These are phyloP conservation scores for Boletellus dicymbophilus DNA, from an alignment of 1,284 basidiomycete genomes.

Conservation along the genomic window DNA sequence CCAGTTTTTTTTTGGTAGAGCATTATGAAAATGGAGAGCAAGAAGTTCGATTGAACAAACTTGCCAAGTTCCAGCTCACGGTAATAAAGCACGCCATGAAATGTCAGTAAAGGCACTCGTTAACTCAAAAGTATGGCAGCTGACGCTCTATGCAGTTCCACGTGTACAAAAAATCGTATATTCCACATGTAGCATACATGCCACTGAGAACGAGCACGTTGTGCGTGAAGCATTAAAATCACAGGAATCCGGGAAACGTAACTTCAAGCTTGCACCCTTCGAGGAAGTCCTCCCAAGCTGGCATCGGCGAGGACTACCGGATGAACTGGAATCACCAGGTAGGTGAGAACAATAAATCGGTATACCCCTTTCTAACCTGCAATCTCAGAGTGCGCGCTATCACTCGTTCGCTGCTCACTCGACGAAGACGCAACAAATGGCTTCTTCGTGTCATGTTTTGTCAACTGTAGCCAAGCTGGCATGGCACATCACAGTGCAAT, in stretches of 20 bases:
- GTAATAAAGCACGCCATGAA: conserved; percentile 97
- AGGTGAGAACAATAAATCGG: conserved; percentile 36
- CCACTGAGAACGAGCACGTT: conserved; percentile 89
- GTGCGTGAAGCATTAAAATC: conserved; percentile 73
- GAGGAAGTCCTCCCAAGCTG: conserved; percentile 74
- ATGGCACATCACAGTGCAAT: conserved; percentile 1
- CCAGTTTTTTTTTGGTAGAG: conserved; percentile 39
- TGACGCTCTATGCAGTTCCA: conserved; percentile 43
- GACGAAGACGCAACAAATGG: conserved; percentile 90
- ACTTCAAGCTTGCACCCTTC: conserved; percentile 70
- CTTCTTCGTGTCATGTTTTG: conserved; percentile 92
- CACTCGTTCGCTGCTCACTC: conserved; percentile 82
- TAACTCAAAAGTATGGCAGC: conserved; percentile 8
- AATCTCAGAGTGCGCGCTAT: conserved; percentile 57
- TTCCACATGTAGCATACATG: conserved; percentile 94
- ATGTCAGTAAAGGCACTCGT: conserved; percentile 50
- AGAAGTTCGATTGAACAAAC: conserved; percentile 75
- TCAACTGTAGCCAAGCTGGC: conserved; percentile 33
- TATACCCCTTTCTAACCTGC: not conserved
- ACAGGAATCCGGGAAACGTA: conserved; percentile 57
- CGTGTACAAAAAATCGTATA: conserved; percentile 86
- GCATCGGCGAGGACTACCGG: conserved; percentile 73
- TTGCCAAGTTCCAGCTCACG: conserved; percentile 87
- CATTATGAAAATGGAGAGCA: conserved; percentile 51
- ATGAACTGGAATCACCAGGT: conserved; percentile 59